A percentile compares a stretch with the other conserved stretches of the same genome.
Evolutionary conservation across 2,329 filamentous ascomycete species (phyloP).

Genomic region (Arthrobotrys conoides): DNA sequence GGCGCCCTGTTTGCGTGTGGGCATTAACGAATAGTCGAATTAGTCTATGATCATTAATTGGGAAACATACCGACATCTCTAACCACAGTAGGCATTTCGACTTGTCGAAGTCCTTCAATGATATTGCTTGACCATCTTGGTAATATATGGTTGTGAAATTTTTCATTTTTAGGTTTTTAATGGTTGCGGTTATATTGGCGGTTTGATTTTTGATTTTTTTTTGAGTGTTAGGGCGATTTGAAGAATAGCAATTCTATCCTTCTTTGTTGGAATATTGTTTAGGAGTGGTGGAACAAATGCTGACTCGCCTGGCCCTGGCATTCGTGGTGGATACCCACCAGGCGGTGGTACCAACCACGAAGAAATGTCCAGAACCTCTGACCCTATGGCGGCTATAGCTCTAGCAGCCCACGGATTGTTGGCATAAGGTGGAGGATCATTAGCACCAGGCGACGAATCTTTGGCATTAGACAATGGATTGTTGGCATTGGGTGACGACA

Average conservation of each 20-base stretch:
- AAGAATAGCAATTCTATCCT: neutral
- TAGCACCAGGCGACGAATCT: too few species aligned
- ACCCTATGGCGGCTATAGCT: too few species aligned
- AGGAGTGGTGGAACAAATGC: neutral
- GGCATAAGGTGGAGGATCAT: too few species aligned
- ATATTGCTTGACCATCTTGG: slow-evolving; percentile 3
- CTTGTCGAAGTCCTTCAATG: neutral
- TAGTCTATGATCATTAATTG: too few species aligned
- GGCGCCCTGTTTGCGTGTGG: neutral
- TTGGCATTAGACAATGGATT: too few species aligned
- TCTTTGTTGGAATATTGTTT: neutral
- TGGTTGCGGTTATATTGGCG: neutral
- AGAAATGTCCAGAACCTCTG: too few species aligned
- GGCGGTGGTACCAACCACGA: slow-evolving; percentile 1
- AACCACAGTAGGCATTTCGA: neutral
- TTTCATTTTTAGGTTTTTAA: neutral
- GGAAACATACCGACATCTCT: neutral
- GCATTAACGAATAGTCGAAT: neutral
- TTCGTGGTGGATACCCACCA: slow-evolving; percentile 6
- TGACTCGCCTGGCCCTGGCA: neutral
- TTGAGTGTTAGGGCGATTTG: neutral
- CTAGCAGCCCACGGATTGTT: too few species aligned
- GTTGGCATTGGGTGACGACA: too few species aligned
- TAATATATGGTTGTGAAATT: neutral
- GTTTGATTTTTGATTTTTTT: neutral